These are phyloP conservation scores for Populus alba DNA, from an alignment of 345 rosid species.

Conservation along the genomic window DNA sequence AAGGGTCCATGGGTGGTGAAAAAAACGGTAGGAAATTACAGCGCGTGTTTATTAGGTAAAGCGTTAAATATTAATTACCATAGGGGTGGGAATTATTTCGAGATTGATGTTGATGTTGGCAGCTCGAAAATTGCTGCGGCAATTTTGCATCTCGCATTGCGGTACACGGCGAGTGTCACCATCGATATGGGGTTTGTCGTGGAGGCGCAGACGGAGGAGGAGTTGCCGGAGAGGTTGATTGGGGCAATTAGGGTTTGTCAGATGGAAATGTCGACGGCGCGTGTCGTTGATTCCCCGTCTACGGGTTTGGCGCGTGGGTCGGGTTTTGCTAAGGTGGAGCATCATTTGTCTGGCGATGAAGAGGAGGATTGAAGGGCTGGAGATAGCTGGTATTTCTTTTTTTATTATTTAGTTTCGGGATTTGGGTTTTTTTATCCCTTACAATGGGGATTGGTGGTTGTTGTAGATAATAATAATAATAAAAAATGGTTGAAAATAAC, in stretches of 20 bases:
- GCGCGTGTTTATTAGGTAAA: conserved; percentile 85
- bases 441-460: too few relatives aligned
- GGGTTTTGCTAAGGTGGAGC: conserved; percentile 60
- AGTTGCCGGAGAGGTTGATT: conserved; percentile 75
- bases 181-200: conserved; percentile 88
- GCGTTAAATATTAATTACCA: conserved; percentile 79
- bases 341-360: conserved; percentile 43
- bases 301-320: conserved; percentile 29
- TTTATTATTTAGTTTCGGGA: neutral
- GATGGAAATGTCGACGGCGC: conserved; percentile 86
- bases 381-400: neutral
- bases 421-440: too few relatives aligned
- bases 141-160: conserved; percentile 69
- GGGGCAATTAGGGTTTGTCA: conserved; percentile 87
- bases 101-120: conserved; percentile 77
- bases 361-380: conserved; percentile 21
- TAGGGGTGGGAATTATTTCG: conserved; percentile 71
- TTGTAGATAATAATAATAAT: too few relatives aligned
- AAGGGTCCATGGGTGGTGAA: conserved; percentile 93
- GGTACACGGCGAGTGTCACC: conserved; percentile 70
- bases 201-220: conserved; percentile 74
- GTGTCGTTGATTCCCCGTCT: conserved; percentile 41
- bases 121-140: conserved; percentile 77
- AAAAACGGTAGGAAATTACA: conserved; percentile 67
- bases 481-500: too few relatives aligned